Base-by-base conservation (phyloP, 2,329 filamentous ascomycete species). In the Penicillium sp. region DNA sequence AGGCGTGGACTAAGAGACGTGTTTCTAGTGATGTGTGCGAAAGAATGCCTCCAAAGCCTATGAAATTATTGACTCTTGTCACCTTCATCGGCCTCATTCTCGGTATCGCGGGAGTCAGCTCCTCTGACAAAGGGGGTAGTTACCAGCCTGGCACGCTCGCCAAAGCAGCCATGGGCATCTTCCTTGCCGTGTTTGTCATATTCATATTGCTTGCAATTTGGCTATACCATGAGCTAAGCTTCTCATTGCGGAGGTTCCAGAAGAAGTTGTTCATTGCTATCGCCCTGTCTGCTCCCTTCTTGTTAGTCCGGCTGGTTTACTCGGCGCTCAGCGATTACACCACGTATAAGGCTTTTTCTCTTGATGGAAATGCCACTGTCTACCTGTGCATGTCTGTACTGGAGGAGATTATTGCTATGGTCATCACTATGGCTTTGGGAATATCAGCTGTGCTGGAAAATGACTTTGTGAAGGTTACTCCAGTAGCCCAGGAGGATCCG, bases 301-400 rank as follows among this genome's bases (percentile, higher is more conserved):
- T 72, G 19, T 33, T 64, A 5, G 63, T 71, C 33, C 66, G 71
- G 3, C 16, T 73, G 56, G 41, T 66, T 22, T 72, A 71, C 54
- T 63, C 66, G 1, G 64, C 69, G 1, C 53, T 72, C 3, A 49
- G 60, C 24, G 63, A 70, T 47, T 69, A 62, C 49, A 44, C 52
- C 37, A 50, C 27, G 2, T 31, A 40, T 11, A 24, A 59, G 16
- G 35, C 50, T 7, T 22, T 57, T 7, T 46, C 63, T 1, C 40
- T 6, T 1, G 66, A 65, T 3, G 58, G 67, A 24, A 6, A 40
- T 40, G 16, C 61, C 27, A 73, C 71, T 27, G 56, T 69, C 39
- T 73, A 69, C 39, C 60, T 74, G 40, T 69, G 67, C 55, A 73
- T 74, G 71, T 47, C 40, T 43, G 70, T 72, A 27, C 55, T 73